phyloP scores from a whole-genome alignment of 129 eudicot species.

The Glebionis coronaria region DNA sequence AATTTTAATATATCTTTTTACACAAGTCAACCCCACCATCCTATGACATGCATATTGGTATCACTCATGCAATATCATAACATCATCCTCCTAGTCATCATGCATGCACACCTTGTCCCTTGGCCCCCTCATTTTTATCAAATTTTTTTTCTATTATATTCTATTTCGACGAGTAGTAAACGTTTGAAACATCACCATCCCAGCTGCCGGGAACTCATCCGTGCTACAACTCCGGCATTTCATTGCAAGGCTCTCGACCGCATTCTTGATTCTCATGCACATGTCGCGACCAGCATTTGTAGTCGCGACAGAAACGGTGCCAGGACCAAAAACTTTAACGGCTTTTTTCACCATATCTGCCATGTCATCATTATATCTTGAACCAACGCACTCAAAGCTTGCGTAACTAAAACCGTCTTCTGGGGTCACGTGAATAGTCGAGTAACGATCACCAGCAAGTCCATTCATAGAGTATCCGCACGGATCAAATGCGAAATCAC shows the following conservation, averaged over 20 bases:
- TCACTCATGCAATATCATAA: conserved; percentile 35
- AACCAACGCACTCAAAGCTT: conserved; percentile 73
- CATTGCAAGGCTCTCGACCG: conserved; percentile 62
- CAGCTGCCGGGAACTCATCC: conserved; percentile 72
- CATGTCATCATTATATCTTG: conserved; percentile 44
- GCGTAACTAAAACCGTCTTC: conserved; percentile 91
- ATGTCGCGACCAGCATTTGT: conserved; percentile 36
- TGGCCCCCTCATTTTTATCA: background rate
- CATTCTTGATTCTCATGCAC: conserved; percentile 44
- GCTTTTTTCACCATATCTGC: conserved; percentile 54
- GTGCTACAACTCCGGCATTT: conserved; percentile 54
- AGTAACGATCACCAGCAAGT: conserved; percentile 59
- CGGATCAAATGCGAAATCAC: conserved; percentile 84
- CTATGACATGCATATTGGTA: conserved; percentile 34
- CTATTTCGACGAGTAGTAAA: conserved; percentile 57
- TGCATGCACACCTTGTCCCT: conserved; percentile 32
- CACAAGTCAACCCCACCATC: conserved; percentile 55
- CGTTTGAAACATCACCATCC: conserved; percentile 61
- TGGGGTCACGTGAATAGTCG: conserved; percentile 84
- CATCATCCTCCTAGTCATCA: conserved; percentile 35
- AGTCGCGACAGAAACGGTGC: conserved; percentile 57
- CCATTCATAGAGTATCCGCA: conserved; percentile 93
- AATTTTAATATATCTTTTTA: conserved; percentile 33
- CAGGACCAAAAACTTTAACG: conserved; percentile 67
- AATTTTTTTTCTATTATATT: conserved; percentile 9